Evolutionary conservation across 371 early-diverging fungal species (phyloP), one percentile per base, ranked within the genome.

Genomic region (Parasitella parasitica): DNA sequence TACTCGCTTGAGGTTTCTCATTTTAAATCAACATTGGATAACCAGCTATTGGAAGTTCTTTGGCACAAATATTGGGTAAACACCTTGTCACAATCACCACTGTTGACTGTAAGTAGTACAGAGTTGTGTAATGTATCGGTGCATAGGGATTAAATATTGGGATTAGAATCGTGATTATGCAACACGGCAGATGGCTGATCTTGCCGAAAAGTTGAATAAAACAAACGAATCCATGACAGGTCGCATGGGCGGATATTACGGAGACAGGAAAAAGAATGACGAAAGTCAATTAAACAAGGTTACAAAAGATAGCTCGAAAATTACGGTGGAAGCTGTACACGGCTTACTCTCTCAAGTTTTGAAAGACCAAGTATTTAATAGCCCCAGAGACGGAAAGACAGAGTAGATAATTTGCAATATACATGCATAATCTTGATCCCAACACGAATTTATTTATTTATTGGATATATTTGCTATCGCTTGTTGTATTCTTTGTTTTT

Each of bases 11-110:
- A 94, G 38, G 86, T 97, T 18, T 87, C 92, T 2, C 94, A 93
- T 75, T 97, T 97, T 80, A 97, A 97, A 75, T 97, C 98, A 16
- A 73, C 82, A 4, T 72, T 94, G 53, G 99, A 98, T 77, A 82
- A 82, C 4, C 81, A 89, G 32, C 76, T 98, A 49, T 71, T 98
- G 52, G 96, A 97, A 58, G 84, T 89, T 49, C 85, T 98, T 58
- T 97, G 97, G 97, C 90, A 93, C 66, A 94, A 96, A 75, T 97
- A 97, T 77, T 97, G 99, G 99, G 87, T 94, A 28, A 91, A 92
- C 69, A 97, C 97, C 1, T 81, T 98, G 27, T 90, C 96, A 5
- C 92, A 94, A 72, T 93, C 94, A 0, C 88, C 95, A 11, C 80
- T 98, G n/a, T 76, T 95, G 30, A 87, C 94, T 28, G 95, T 90